A percentile compares a stretch with the other conserved stretches of the same genome.
Evolutionary conservation across 2,329 filamentous ascomycete species (phyloP).

Genomic region (Pezicula rhizophila): DNA sequence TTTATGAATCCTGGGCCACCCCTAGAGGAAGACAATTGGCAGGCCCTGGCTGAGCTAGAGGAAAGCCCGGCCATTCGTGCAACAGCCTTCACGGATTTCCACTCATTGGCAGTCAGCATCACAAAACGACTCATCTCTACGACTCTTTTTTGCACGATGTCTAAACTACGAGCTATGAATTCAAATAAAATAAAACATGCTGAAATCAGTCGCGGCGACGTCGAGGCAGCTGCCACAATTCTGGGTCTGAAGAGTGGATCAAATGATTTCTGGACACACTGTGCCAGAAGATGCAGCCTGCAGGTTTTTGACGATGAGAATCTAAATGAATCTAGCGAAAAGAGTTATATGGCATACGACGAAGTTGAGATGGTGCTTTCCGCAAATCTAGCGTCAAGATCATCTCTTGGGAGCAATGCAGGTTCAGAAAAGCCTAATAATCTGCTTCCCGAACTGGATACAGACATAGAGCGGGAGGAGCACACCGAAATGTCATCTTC

Average conservation of each 20-base stretch:
- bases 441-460: conserved; percentile 2
- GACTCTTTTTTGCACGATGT: conserved; percentile 63
- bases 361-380: conserved; percentile 22
- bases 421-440: neutral
- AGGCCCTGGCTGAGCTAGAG: conserved; percentile 41
- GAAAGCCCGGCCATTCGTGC: conserved; percentile 64
- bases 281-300: conserved; percentile 46
- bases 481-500: neutral
- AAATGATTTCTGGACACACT: conserved; percentile 43
- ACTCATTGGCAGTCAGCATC: conserved; percentile 59
- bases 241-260: conserved; percentile 42
- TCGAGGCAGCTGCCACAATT: conserved; percentile 46
- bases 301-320: conserved; percentile 37
- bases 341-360: conserved; percentile 29
- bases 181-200: conserved; percentile 24
- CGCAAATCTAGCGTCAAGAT: conserved; percentile 16
- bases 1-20: conserved; percentile 67
- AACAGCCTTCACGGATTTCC: conserved; percentile 71
- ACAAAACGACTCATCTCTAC: conserved; percentile 67
- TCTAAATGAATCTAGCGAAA: conserved; percentile 12
- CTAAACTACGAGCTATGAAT: conserved; percentile 50
- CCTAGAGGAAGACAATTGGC: conserved; percentile 62
- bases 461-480: neutral
- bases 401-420: conserved; percentile 17
- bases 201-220: conserved; percentile 29